Evolutionary conservation across 1,284 basidiomycete genomes (phyloP).

Genomic region (Tremellales sp.): DNA sequence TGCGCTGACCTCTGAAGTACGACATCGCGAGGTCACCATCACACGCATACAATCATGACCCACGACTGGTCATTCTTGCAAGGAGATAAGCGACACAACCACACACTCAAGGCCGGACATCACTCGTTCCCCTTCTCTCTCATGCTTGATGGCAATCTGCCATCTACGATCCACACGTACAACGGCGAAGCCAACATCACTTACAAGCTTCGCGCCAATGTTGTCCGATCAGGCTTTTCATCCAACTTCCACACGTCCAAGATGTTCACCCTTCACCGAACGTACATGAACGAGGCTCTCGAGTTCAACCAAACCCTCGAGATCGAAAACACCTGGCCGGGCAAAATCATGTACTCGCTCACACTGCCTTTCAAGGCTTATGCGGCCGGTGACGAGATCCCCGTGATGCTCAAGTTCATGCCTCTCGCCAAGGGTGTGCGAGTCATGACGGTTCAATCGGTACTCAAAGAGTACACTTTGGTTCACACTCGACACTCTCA

Average conservation of each 20-base stretch:
- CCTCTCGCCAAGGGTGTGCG: slow-evolving; percentile 78
- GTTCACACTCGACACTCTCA: slow-evolving; percentile 60
- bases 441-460: slow-evolving; percentile 63
- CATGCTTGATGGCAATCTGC: slow-evolving; percentile 75
- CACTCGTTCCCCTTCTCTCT: slow-evolving; percentile 71
- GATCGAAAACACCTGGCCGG: slow-evolving; percentile 90
- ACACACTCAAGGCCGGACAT: slow-evolving; percentile 68
- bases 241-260: slow-evolving; percentile 64
- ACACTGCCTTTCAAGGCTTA: slow-evolving; percentile 60
- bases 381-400: slow-evolving; percentile 78
- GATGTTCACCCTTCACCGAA: slow-evolving; percentile 66
- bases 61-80: slow-evolving; percentile 68
- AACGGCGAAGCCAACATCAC: slow-evolving; percentile 60
- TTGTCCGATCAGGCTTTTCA: slow-evolving; percentile 67
- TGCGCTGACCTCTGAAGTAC: slow-evolving; percentile 21
- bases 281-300: slow-evolving; percentile 72
- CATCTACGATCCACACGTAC: slow-evolving; percentile 65
- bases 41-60: slow-evolving; percentile 64
- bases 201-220: slow-evolving; percentile 83
- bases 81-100: slow-evolving; percentile 67
- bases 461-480: slow-evolving; percentile 66
- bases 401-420: slow-evolving; percentile 77
- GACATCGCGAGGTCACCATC: slow-evolving; percentile 46
- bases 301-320: slow-evolving; percentile 94
- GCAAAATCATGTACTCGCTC: slow-evolving; percentile 87